These are phyloP conservation scores for Senna tora DNA, from an alignment of 306 rosid species.

Conservation along the genomic window DNA sequence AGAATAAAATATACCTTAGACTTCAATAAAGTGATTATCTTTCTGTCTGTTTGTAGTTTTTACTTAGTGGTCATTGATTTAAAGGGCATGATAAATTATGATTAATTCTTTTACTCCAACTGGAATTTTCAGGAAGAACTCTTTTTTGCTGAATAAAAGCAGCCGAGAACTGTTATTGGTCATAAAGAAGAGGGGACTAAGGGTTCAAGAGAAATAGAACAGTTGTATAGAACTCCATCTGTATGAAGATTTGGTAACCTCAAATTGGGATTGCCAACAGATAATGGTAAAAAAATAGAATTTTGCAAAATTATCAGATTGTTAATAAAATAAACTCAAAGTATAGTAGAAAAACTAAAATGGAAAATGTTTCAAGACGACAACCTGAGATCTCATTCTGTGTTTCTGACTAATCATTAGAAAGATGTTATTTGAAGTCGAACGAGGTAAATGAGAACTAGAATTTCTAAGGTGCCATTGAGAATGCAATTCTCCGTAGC, in stretches of 20 bases:
- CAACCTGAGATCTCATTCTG: conserved; percentile 18
- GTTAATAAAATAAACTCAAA: not conserved
- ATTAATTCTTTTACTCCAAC: not conserved
- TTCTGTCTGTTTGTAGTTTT: not conserved
- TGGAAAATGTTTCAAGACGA: conserved; percentile 22
- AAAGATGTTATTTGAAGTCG: conserved; percentile 14
- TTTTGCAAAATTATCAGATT: conserved; percentile 8
- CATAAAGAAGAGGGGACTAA: not conserved
- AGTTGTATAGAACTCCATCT: not conserved
- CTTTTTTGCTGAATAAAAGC: not conserved
- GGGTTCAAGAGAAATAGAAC: conserved; percentile 3
- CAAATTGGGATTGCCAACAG: not conserved
- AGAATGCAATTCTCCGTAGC: conserved; percentile 21
- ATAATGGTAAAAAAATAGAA: conserved; percentile 26
- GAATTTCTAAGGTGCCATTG: not conserved
- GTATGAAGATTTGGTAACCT: not conserved
- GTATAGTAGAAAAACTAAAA: conserved; percentile 15
- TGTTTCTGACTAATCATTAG: not conserved
- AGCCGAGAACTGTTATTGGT: not conserved
- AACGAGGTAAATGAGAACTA: conserved; percentile 15
- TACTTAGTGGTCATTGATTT: not conserved
- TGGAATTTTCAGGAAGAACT: not conserved
- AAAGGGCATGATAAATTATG: not conserved
- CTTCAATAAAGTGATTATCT: not conserved
- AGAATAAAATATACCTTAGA: not conserved